A percentile compares a stretch with the other conserved stretches of the same genome.
Evolutionary conservation across 2,329 filamentous ascomycete genomes (phyloP).

Genomic region (Aspergillus candidus): DNA sequence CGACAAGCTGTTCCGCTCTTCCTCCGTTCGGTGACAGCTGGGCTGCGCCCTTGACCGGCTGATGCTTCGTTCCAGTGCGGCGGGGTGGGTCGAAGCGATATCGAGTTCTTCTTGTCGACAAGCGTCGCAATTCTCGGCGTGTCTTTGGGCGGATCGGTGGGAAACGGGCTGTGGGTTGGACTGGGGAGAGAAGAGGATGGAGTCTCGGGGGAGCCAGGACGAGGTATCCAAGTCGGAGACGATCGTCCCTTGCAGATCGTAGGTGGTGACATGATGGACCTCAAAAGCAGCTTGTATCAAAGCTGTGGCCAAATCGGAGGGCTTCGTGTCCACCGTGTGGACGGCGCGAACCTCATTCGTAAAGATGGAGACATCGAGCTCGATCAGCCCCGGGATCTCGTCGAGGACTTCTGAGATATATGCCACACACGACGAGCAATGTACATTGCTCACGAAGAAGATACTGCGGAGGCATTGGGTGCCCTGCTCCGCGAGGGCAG

Average conservation of each 20-base stretch:
- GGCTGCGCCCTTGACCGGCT: not conserved
- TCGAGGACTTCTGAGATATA: constrained; percentile 41
- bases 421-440: constrained; percentile 44
- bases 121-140: constrained; percentile 48
- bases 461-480: constrained; percentile 19
- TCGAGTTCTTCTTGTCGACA: constrained; percentile 40
- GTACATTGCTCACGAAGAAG: constrained; percentile 44
- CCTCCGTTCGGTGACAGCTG: not conserved
- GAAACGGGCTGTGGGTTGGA: constrained; percentile 15
- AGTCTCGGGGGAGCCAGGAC: constrained; percentile 24
- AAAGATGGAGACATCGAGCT: constrained; percentile 40
- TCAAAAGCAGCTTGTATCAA: constrained; percentile 43
- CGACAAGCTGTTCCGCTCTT: not conserved
- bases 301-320: constrained; percentile 31
- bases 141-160: constrained; percentile 15
- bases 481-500: constrained; percentile 9
- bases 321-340: constrained; percentile 28
- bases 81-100: constrained; percentile 13
- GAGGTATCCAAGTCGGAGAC: constrained; percentile 33
- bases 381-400: constrained; percentile 27
- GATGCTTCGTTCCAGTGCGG: constrained; percentile 6
- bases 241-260: constrained; percentile 25
- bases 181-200: constrained; percentile 17
- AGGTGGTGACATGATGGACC: constrained; percentile 40
- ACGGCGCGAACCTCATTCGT: constrained; percentile 39